Conservation (phyloP, 2,329 filamentous ascomycete species). For the Fusarium aywerte region DNA sequence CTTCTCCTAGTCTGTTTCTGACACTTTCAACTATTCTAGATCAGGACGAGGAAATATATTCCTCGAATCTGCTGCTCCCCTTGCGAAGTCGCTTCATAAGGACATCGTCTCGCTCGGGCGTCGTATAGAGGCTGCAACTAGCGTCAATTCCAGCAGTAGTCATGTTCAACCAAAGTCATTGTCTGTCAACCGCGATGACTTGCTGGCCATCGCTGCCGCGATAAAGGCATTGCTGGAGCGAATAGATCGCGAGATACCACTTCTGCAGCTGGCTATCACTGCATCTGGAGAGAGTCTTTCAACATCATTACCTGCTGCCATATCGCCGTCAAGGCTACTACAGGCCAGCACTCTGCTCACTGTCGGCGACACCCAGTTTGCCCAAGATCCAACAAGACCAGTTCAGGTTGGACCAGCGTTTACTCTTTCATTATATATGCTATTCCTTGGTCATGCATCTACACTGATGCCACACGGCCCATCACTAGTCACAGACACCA, state of each 20-base stretch:
- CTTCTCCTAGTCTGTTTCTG: slow-evolving; percentile 15
- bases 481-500: background rate
- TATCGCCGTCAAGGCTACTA: slow-evolving; percentile 89
- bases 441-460: slow-evolving; percentile 82
- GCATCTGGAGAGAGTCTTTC: slow-evolving; percentile 91
- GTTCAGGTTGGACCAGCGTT: slow-evolving; percentile 91
- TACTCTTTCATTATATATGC: slow-evolving; percentile 90
- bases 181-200: slow-evolving; percentile 66
- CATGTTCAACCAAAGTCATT: slow-evolving; percentile 53
- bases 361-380: slow-evolving; percentile 86
- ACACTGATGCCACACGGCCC: slow-evolving; percentile 18
- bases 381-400: slow-evolving; percentile 67
- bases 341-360: slow-evolving; percentile 94
- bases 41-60: slow-evolving; percentile 65
- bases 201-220: slow-evolving; percentile 76
- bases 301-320: slow-evolving; percentile 79
- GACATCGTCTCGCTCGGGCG: slow-evolving; percentile 85
- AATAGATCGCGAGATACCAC: slow-evolving; percentile 90
- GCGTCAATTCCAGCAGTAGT: slow-evolving; percentile 59
- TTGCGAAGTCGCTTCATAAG: slow-evolving; percentile 84
- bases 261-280: slow-evolving; percentile 93
- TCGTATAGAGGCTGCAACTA: slow-evolving; percentile 76
- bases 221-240: slow-evolving; percentile 79
- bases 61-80: slow-evolving; percentile 83
- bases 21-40: slow-evolving; percentile 46